Conservation (phyloP, 768 basidiomycete genomes). For the Boletus sp. region DNA sequence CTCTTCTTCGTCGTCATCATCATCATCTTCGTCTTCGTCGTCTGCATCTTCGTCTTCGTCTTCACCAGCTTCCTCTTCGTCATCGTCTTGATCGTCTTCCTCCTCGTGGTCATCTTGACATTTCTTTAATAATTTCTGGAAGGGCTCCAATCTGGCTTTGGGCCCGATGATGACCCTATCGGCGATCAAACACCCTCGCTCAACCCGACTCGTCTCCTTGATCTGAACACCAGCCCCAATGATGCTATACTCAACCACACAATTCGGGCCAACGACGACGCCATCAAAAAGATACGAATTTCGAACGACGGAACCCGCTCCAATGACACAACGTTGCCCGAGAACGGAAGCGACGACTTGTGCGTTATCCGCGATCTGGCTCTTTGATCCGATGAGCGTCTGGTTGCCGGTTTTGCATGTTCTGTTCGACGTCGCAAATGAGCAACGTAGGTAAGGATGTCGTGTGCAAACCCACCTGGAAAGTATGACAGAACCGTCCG, state of each 20-base stretch:
- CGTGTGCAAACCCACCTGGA: slow-evolving; percentile 58
- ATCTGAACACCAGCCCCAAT: slow-evolving; percentile 76
- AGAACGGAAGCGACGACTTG: slow-evolving; percentile 72
- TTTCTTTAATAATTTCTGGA: slow-evolving; percentile 68
- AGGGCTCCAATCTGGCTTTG: slow-evolving; percentile 60
- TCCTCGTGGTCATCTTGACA: slow-evolving; percentile 32
- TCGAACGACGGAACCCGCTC: slow-evolving; percentile 61
- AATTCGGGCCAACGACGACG: slow-evolving; percentile 65
- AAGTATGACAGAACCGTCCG: slow-evolving; percentile 70
- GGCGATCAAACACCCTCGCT: slow-evolving; percentile 75
- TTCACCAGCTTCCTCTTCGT: slow-evolving; percentile 14
- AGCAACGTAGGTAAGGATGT: not conserved
- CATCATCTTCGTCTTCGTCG: slow-evolving; percentile 36
- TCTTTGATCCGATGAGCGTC: slow-evolving; percentile 80
- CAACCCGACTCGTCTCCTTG: slow-evolving; percentile 62
- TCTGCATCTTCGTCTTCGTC: slow-evolving; percentile 28
- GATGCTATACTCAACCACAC: slow-evolving; percentile 74
- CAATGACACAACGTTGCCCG: slow-evolving; percentile 72
- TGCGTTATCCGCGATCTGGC: slow-evolving; percentile 63
- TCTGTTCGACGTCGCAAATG: slow-evolving; percentile 34
- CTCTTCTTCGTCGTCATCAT: slow-evolving; percentile 31
- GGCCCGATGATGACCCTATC: slow-evolving; percentile 80
- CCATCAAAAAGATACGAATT: slow-evolving; percentile 85
- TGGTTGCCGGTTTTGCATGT: slow-evolving; percentile 80
- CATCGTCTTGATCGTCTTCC: slow-evolving; percentile 26